Percentiles rank a stretch among this genome's conserved stretches.
Conservation (phyloP, 2,329 filamentous ascomycete species). For the Epichloe amarillans region DNA sequence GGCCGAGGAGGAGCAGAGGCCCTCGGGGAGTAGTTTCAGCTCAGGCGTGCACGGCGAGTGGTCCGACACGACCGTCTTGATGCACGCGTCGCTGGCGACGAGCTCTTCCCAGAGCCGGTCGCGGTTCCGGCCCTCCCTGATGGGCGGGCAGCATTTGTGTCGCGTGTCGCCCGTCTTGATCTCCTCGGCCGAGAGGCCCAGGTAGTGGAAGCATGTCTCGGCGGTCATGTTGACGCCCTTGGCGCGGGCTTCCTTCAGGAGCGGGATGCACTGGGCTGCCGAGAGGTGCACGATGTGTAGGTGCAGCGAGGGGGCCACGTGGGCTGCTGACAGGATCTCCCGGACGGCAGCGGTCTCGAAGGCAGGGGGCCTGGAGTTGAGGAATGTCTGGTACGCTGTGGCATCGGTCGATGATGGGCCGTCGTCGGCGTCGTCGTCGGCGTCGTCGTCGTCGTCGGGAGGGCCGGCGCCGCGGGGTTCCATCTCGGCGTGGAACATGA, state of each 20-base stretch:
- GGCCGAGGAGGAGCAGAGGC: too few relatives aligned
- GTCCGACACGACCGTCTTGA: conserved; percentile 85
- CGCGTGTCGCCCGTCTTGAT: conserved; percentile 76
- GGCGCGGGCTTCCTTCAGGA: conserved; percentile 59
- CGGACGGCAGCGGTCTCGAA: conserved; percentile 89
- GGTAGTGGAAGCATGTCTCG: conserved; percentile 92
- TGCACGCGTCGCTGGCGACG: conserved; percentile 55
- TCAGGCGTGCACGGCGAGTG: conserved; percentile 94
- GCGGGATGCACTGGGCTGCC: conserved; percentile 74
- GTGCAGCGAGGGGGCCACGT: conserved; percentile 66
- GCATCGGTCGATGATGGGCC: conserved; percentile 29
- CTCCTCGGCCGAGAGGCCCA: conserved; percentile 69
- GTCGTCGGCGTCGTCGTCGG: background rate
- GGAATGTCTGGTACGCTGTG: conserved; percentile 75
- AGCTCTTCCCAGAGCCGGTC: conserved; percentile 82
- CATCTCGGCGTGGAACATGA: conserved; percentile 99
- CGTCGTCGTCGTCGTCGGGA: background rate
- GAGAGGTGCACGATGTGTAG: conserved; percentile 91
- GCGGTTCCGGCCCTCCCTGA: conserved; percentile 69
- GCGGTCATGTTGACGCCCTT: conserved; percentile 76
- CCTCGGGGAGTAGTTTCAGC: conserved; percentile 68
- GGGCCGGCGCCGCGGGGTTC: conserved; percentile 68
- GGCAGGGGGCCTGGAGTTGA: conserved; percentile 73
- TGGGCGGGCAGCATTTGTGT: conserved; percentile 92
- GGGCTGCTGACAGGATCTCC: conserved; percentile 70